Conservation (phyloP, 257 asterid genomes). For the Przewalskia tangutica region DNA sequence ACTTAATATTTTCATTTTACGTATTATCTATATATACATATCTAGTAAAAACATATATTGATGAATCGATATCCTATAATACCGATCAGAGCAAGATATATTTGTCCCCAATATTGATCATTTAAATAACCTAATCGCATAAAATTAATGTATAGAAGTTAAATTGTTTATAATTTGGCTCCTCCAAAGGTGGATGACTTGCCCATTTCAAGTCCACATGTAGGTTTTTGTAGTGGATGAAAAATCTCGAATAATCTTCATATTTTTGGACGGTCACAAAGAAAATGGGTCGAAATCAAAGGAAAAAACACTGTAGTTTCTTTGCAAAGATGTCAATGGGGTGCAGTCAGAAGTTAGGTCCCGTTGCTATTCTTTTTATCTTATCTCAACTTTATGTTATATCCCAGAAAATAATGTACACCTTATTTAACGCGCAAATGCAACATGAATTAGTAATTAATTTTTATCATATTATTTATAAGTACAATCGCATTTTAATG, state of each 20-base stretch:
- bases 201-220: conserved; percentile 13
- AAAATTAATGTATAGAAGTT: background rate
- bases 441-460: background rate
- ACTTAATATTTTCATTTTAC: no score
- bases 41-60: no score
- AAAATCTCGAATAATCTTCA: background rate
- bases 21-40: no score
- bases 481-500: background rate
- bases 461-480: no score
- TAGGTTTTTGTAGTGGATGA: background rate
- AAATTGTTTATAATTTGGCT: background rate
- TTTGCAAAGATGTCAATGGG: conserved; percentile 21
- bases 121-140: no score
- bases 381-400: background rate
- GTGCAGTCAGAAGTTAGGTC: conserved; percentile 19
- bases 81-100: no score
- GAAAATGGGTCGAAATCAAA: background rate
- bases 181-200: conserved; percentile 1
- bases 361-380: background rate
- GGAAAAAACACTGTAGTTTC: background rate
- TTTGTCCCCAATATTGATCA: no score
- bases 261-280: background rate
- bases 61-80: no score
- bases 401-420: background rate
- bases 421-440: background rate